Percentiles rank a stretch among this genome's conserved stretches.
Evolutionary conservation across 1,284 basidiomycete genomes (phyloP).

Genomic region (Lentinula novae-zelandiae): DNA sequence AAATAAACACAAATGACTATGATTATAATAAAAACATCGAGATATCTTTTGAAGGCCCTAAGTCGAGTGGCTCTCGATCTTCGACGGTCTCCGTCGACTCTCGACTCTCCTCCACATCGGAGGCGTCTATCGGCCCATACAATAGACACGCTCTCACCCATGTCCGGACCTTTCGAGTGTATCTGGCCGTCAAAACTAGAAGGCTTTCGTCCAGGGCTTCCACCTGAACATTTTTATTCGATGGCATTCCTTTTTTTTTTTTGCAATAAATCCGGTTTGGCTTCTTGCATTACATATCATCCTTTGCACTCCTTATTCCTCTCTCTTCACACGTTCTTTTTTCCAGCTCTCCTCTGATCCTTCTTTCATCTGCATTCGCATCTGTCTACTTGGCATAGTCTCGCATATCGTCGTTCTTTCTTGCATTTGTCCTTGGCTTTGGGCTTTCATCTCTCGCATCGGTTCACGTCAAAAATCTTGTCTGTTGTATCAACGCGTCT

Average conservation of each 20-base stretch:
- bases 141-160: constrained; percentile 2
- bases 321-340: background rate
- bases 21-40: constrained; percentile 10
- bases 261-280: background rate
- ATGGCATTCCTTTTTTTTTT: background rate
- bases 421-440: background rate
- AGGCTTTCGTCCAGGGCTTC: background rate
- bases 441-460: background rate
- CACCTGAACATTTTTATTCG: background rate
- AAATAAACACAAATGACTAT: constrained; percentile 11
- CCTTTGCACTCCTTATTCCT: background rate
- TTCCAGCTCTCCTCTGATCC: background rate
- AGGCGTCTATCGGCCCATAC: constrained; percentile 5
- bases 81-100: constrained; percentile 7
- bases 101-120: background rate
- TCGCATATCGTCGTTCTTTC: background rate
- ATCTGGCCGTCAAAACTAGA: constrained; percentile 7
- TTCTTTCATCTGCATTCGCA: background rate
- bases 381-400: background rate
- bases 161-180: constrained; percentile 11
- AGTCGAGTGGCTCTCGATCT: background rate
- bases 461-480: background rate
- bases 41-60: constrained; percentile 6
- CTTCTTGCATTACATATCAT: background rate
- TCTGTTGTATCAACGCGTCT: background rate